Conservation (phyloP, 805 yeast genomes). For the Blastobotrys peoriensis region DNA sequence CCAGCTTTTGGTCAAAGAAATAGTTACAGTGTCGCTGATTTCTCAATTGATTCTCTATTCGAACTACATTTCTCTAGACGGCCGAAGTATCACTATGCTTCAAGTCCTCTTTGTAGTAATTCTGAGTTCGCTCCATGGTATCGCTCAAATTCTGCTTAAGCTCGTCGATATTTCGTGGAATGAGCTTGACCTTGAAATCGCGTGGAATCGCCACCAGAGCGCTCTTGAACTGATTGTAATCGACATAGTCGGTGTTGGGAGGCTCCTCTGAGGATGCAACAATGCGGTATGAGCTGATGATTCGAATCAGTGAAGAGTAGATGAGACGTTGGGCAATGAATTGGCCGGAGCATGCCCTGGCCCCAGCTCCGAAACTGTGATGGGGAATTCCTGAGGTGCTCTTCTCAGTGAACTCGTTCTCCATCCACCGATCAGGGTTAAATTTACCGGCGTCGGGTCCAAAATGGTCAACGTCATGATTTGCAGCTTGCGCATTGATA, state of each 20-base stretch:
- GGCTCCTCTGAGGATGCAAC: slow-evolving; percentile 21
- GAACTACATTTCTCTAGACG: too few species aligned
- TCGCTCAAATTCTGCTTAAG: slow-evolving; percentile 14
- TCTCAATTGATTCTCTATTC: too few species aligned
- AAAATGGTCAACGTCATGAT: slow-evolving; percentile 44
- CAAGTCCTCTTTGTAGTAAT: slow-evolving; percentile 14
- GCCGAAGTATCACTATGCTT: background rate
- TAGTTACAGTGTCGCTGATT: too few species aligned
- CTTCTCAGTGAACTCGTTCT: slow-evolving; percentile 20
- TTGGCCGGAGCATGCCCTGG: slow-evolving; percentile 61
- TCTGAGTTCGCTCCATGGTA: slow-evolving; percentile 17
- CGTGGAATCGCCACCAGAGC: slow-evolving; percentile 24
- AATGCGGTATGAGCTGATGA: slow-evolving; percentile 44
- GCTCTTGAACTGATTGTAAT: slow-evolving; percentile 20
- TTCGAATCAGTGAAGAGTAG: slow-evolving; percentile 46
- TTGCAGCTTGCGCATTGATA: slow-evolving; percentile 67
- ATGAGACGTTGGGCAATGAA: slow-evolving; percentile 54
- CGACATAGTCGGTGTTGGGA: slow-evolving; percentile 23
- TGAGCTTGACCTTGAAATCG: slow-evolving; percentile 22
- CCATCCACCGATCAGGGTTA: slow-evolving; percentile 29
- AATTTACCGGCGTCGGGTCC: slow-evolving; percentile 24
- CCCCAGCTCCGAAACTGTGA: slow-evolving; percentile 47
- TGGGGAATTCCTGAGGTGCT: slow-evolving; percentile 17
- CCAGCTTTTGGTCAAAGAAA: too few species aligned
- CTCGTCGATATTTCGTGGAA: slow-evolving; percentile 19